phyloP scores from a whole-genome alignment of 1,139 yeast species.

The Candida tropicalis region DNA sequence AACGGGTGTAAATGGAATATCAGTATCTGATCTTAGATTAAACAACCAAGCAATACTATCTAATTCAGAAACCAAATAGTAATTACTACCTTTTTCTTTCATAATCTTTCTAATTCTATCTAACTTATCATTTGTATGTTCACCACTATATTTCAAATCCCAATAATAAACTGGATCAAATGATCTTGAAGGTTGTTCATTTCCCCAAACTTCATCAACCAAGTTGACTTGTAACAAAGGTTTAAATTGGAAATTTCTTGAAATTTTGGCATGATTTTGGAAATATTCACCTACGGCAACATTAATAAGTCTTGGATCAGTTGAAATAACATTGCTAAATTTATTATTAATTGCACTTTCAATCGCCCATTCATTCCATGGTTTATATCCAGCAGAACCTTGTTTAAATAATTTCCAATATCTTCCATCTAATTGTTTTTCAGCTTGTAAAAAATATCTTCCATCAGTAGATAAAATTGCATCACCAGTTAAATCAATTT shows the following conservation, averaged over 20 bases:
- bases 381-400: conserved; percentile 37
- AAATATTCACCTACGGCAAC: conserved; percentile 39
- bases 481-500: conserved; percentile 31
- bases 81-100: conserved; percentile 24
- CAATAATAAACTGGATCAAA: conserved; percentile 41
- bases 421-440: conserved; percentile 37
- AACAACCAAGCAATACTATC: conserved; percentile 62
- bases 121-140: conserved; percentile 36
- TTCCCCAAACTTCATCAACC: conserved; percentile 46
- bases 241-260: conserved; percentile 29
- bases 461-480: conserved; percentile 61
- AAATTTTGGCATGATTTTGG: conserved; percentile 23
- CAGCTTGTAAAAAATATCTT: conserved; percentile 54
- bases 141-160: conserved; percentile 47
- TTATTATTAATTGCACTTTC: conserved; percentile 34
- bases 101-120: conserved; percentile 29
- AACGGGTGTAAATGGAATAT: conserved; percentile 51
- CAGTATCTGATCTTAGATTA: conserved; percentile 48
- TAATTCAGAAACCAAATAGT: conserved; percentile 43
- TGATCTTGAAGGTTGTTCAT: conserved; percentile 42
- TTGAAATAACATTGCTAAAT: conserved; percentile 41
- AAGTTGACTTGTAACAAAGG: conserved; percentile 37
- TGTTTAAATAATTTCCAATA: conserved; percentile 44
- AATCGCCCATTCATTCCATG: conserved; percentile 42
- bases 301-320: conserved; percentile 42